phyloP scores from a whole-genome alignment of 108 stramenopile genomes.

The Nitzschia sp. region DNA sequence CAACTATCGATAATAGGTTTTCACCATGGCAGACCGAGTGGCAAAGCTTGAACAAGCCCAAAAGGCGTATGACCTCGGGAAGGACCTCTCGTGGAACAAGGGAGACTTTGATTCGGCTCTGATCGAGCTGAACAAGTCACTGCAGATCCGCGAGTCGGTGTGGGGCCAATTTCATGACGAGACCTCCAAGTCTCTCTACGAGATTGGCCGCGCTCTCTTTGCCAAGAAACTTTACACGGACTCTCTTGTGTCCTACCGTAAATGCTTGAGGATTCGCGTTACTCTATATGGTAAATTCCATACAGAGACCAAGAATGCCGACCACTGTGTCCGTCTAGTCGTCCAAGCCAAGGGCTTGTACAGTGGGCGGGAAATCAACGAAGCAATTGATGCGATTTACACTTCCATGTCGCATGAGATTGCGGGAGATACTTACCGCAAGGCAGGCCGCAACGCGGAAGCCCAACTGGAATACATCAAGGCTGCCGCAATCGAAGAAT shows the following conservation, averaged over 20 bases:
- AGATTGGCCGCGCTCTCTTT: slow-evolving; percentile 40
- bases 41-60: slow-evolving; percentile 44
- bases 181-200: slow-evolving; percentile 43
- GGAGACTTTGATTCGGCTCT: slow-evolving; percentile 44
- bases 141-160: slow-evolving; percentile 37
- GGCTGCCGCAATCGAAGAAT: slow-evolving; percentile 42
- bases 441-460: slow-evolving; percentile 45
- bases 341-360: slow-evolving; percentile 48
- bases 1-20: background rate
- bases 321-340: slow-evolving; percentile 43
- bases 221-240: slow-evolving; percentile 41
- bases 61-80: slow-evolving; percentile 44
- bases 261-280: slow-evolving; percentile 46
- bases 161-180: slow-evolving; percentile 44
- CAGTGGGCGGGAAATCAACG: slow-evolving; percentile 45
- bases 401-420: slow-evolving; percentile 36
- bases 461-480: slow-evolving; percentile 49
- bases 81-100: slow-evolving; percentile 49
- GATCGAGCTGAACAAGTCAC: slow-evolving; percentile 35
- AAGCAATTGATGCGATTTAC: slow-evolving; percentile 39
- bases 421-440: slow-evolving; percentile 44
- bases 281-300: slow-evolving; percentile 44
- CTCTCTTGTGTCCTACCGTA: slow-evolving; percentile 34
- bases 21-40: slow-evolving; percentile 43
- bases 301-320: slow-evolving; percentile 49